These are phyloP conservation scores for Hypomontagnella monticulosa DNA, from an alignment of 495 filamentous ascomycete genomes.

Conservation along the genomic window DNA sequence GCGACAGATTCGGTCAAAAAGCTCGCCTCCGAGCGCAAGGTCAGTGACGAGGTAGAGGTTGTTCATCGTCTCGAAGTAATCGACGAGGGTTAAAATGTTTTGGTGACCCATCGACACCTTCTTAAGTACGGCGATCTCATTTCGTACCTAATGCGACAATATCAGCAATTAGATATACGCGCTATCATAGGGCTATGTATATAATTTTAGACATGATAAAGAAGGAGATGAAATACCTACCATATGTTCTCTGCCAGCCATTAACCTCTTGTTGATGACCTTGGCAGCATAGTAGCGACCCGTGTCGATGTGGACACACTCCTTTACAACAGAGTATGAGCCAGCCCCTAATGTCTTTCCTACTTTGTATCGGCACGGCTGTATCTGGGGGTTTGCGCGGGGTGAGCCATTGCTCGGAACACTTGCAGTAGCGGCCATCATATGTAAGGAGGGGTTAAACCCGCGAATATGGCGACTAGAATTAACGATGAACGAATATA, in stretches of 20 bases:
- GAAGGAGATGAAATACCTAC: constrained; percentile 57
- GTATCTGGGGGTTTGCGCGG: constrained; percentile 55
- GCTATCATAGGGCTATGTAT: background rate
- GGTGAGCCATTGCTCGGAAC: constrained; percentile 43
- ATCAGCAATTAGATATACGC: constrained; percentile 23
- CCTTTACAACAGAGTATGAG: constrained; percentile 98
- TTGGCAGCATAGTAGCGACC: constrained; percentile 98
- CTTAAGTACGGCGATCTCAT: constrained; percentile 97
- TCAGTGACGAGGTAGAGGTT: constrained; percentile 98
- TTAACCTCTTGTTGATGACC: constrained; percentile 98
- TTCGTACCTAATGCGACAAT: constrained; percentile 74
- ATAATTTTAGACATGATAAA: background rate
- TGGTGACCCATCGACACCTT: constrained; percentile 97
- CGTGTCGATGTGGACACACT: constrained; percentile 98
- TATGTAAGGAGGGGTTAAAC: background rate
- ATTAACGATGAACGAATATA: background rate
- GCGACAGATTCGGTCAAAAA: constrained; percentile 97
- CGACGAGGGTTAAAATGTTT: constrained; percentile 96
- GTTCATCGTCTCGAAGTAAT: constrained; percentile 99
- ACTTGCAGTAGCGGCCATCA: constrained; percentile 48
- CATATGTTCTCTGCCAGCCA: constrained; percentile 99
- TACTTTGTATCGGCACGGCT: constrained; percentile 87
- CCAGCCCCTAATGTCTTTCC: constrained; percentile 97
- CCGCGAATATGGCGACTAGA: background rate
- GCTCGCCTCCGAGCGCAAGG: constrained; percentile 93